These are phyloP conservation scores for Solanum hybrid DNA, from an alignment of 305 asterid species.

Conservation along the genomic window DNA sequence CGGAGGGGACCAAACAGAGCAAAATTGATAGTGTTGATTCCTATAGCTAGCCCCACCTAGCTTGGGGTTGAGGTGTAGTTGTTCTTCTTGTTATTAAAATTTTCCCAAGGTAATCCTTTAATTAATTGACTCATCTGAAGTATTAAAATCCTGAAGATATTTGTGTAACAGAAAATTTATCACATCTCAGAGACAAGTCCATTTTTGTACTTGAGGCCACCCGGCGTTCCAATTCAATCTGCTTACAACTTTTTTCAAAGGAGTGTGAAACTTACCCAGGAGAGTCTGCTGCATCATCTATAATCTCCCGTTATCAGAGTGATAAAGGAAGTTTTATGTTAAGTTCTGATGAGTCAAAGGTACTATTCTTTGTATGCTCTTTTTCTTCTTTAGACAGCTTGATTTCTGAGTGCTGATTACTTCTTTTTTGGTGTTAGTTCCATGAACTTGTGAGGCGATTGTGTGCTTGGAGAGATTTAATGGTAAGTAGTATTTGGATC, in stretches of 20 bases:
- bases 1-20: not conserved
- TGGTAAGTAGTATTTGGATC: slow-evolving; percentile 48
- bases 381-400: slow-evolving; percentile 5
- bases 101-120: not conserved
- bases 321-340: slow-evolving; percentile 48
- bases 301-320: slow-evolving; percentile 63
- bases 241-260: slow-evolving; percentile 73
- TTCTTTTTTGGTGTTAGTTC: slow-evolving; percentile 35
- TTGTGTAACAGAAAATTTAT: slow-evolving; percentile 70
- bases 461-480: slow-evolving; percentile 93
- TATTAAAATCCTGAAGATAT: slow-evolving; percentile 33
- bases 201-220: slow-evolving; percentile 80
- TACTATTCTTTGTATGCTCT: slow-evolving; percentile 22
- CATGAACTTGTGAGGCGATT: slow-evolving; percentile 70
- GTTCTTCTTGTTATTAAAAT: not conserved
- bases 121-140: slow-evolving; percentile 7
- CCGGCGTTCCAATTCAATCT: slow-evolving; percentile 72
- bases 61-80: not conserved
- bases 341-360: slow-evolving; percentile 40
- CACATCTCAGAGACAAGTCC: slow-evolving; percentile 55
- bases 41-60: not conserved
- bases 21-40: not conserved
- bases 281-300: slow-evolving; percentile 77
- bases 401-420: slow-evolving; percentile 11
- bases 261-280: slow-evolving; percentile 78